A percentile compares a stretch with the other conserved stretches of the same genome.
Conservation (phyloP, 1,284 basidiomycete genomes). For the Garcileccinum viscosum region DNA sequence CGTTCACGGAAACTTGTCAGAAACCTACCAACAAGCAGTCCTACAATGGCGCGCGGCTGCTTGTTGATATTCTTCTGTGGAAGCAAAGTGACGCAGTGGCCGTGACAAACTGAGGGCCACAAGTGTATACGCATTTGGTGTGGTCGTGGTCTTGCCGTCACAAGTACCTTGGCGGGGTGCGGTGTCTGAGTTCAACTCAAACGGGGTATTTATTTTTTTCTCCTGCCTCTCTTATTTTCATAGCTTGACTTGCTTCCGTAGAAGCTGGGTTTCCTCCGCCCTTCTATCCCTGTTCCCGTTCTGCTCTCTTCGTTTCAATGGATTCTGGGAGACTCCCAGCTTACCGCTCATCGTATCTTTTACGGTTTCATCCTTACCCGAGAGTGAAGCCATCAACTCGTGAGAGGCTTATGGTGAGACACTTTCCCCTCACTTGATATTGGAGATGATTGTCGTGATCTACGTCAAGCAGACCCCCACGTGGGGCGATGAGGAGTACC, state of each 20-base stretch:
- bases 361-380: slow-evolving; percentile 37
- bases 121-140: slow-evolving; percentile 32
- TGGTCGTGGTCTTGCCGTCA: slow-evolving; percentile 37
- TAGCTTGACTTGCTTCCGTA: neutral
- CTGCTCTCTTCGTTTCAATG: slow-evolving; percentile 20
- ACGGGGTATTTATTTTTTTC: slow-evolving; percentile 14
- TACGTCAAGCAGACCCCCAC: slow-evolving; percentile 10
- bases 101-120: slow-evolving; percentile 26
- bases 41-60: slow-evolving; percentile 1
- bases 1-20: neutral
- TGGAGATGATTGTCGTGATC: slow-evolving; percentile 13
- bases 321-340: slow-evolving; percentile 27
- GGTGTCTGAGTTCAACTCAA: slow-evolving; percentile 27
- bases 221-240: slow-evolving; percentile 1
- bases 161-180: slow-evolving; percentile 24
- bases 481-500: neutral
- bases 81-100: slow-evolving; percentile 25
- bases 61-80: slow-evolving; percentile 17
- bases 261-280: neutral
- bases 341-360: slow-evolving; percentile 40
- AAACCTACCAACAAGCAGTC: slow-evolving; percentile 1
- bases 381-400: slow-evolving; percentile 30
- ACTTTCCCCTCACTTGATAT: neutral
- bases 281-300: neutral
- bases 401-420: slow-evolving; percentile 35